Percentiles rank a stretch among this genome's conserved stretches.
Conservation (phyloP, 1,139 yeast species). For the Saccharomyces hybrid region DNA sequence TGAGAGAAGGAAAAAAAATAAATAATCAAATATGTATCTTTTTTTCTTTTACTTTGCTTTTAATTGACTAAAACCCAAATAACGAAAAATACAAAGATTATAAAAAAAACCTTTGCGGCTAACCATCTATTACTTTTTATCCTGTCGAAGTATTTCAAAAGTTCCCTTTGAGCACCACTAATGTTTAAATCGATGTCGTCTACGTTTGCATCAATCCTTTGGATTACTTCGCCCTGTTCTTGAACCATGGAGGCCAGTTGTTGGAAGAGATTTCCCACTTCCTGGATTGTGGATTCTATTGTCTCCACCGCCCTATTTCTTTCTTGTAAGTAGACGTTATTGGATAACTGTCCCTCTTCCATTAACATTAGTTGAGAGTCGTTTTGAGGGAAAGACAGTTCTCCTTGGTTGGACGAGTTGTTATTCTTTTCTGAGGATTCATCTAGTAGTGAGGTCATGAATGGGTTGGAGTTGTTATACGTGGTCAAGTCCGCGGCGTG, state of each 20-base stretch:
- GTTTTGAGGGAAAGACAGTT: slow-evolving; percentile 60
- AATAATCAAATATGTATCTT: not conserved
- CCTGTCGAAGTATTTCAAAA: slow-evolving; percentile 80
- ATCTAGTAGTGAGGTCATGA: slow-evolving; percentile 27
- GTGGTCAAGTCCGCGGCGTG: slow-evolving; percentile 10
- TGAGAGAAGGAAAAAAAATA: not conserved
- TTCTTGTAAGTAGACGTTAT: slow-evolving; percentile 64
- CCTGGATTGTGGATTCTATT: slow-evolving; percentile 90
- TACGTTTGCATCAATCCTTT: slow-evolving; percentile 89
- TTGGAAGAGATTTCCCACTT: slow-evolving; percentile 89
- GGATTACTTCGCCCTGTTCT: slow-evolving; percentile 95
- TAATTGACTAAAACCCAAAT: slow-evolving; percentile 72
- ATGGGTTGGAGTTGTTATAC: slow-evolving; percentile 33
- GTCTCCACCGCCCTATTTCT: slow-evolving; percentile 90
- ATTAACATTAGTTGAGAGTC: slow-evolving; percentile 76
- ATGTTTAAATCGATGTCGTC: slow-evolving; percentile 88
- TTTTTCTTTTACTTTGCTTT: not conserved
- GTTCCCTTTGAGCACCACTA: slow-evolving; percentile 88
- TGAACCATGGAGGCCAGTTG: slow-evolving; percentile 96
- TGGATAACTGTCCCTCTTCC: slow-evolving; percentile 44
- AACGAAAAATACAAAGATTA: slow-evolving; percentile 67
- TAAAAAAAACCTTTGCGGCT: slow-evolving; percentile 82
- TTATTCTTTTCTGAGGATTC: slow-evolving; percentile 33
- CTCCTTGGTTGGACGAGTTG: slow-evolving; percentile 30
- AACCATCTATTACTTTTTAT: slow-evolving; percentile 91